phyloP scores from a whole-genome alignment of 805 yeast species.

The Komagataella populi region DNA sequence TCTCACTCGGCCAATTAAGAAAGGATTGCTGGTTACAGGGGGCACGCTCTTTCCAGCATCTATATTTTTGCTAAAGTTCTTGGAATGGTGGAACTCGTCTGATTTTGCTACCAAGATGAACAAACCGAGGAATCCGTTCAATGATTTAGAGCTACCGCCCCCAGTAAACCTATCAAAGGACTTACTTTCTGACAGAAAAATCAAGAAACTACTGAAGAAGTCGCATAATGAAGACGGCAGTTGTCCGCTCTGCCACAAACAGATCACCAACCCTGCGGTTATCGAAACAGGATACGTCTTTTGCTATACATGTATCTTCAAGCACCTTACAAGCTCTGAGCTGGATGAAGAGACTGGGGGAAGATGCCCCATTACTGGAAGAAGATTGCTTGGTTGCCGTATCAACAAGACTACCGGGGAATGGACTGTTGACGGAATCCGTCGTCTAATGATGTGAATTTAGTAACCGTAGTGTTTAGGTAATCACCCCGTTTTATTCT shows the following conservation, averaged over 20 bases:
- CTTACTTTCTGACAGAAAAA: constrained; percentile 3
- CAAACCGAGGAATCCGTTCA: constrained; percentile 27
- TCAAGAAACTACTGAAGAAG: constrained; percentile 7
- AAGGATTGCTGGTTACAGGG: constrained; percentile 12
- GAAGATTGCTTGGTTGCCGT: constrained; percentile 51
- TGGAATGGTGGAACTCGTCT: constrained; percentile 88
- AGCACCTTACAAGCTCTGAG: constrained; percentile 31
- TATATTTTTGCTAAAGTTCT: constrained; percentile 65
- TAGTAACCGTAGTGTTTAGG: background rate
- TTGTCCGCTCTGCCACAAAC: constrained; percentile 62
- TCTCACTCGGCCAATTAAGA: constrained; percentile 11
- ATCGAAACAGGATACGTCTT: constrained; percentile 88
- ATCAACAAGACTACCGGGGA: background rate
- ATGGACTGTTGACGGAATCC: background rate
- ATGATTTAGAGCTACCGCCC: constrained; percentile 36
- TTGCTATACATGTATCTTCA: constrained; percentile 77
- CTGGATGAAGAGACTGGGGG: constrained; percentile 39
- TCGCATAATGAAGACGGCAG: constrained; percentile 17
- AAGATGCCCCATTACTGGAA: constrained; percentile 76
- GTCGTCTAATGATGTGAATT: background rate
- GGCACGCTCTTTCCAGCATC: constrained; percentile 61
- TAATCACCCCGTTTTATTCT: background rate
- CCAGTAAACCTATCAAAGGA: constrained; percentile 15
- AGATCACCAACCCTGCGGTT: constrained; percentile 65
- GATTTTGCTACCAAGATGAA: constrained; percentile 51